These are phyloP conservation scores for Saccharum officinarum DNA, from an alignment of 176 grass and related monocot species.

Conservation along the genomic window DNA sequence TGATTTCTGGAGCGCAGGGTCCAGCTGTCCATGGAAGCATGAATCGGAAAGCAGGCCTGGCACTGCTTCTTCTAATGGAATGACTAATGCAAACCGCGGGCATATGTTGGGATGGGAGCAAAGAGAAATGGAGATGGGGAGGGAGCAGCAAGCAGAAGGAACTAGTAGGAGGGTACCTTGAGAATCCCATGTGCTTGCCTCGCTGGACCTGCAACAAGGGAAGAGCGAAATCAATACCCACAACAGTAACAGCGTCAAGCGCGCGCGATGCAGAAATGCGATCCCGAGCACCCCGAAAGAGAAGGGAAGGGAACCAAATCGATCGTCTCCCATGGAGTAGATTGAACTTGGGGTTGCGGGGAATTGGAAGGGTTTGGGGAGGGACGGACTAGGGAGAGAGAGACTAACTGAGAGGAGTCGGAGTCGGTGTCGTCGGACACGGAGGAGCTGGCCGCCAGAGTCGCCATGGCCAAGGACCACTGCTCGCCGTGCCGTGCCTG, in stretches of 20 bases:
- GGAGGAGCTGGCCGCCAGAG: neutral
- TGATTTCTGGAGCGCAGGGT: neutral
- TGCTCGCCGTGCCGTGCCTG: neutral
- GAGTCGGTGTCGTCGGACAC: neutral
- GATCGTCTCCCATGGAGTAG: neutral
- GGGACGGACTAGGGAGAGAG: too few relatives aligned
- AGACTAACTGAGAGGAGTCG: neutral
- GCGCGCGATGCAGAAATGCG: conserved; percentile 4
- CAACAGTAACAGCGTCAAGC: neutral
- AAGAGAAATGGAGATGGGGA: too few relatives aligned
- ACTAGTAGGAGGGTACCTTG: conserved; percentile 26
- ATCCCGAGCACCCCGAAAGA: neutral
- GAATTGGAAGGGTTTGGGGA: neutral
- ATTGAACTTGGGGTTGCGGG: neutral
- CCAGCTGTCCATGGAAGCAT: neutral
- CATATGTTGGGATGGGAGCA: neutral
- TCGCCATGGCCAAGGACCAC: neutral
- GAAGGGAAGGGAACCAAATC: neutral
- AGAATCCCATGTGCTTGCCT: conserved; percentile 30
- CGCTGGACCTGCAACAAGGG: conserved; percentile 19
- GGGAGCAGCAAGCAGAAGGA: neutral
- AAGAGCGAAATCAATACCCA: neutral
- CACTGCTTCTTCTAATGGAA: neutral
- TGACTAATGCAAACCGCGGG: neutral
- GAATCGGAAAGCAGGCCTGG: neutral